phyloP scores from a whole-genome alignment of 2,329 filamentous ascomycete genomes.

The Monosporascus sp. region DNA sequence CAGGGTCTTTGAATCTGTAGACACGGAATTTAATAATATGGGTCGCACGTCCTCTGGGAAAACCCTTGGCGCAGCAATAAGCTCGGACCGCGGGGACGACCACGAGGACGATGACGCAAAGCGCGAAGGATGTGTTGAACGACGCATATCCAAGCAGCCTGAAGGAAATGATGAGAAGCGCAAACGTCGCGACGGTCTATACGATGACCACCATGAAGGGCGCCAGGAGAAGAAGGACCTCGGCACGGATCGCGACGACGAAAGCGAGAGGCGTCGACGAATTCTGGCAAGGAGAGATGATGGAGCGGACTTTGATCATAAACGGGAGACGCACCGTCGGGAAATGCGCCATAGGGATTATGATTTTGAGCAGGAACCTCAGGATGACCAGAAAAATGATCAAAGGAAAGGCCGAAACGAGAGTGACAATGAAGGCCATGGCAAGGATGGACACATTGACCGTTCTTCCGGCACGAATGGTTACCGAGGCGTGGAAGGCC shows the following conservation, averaged over 20 bases:
- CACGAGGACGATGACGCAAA: slow-evolving; percentile 19
- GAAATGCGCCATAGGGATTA: slow-evolving; percentile 23
- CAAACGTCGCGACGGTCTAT: slow-evolving; percentile 19
- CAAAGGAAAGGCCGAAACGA: slow-evolving; percentile 23
- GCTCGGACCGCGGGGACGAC: slow-evolving; percentile 28
- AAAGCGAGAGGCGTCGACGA: slow-evolving; percentile 11
- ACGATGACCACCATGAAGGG: slow-evolving; percentile 24
- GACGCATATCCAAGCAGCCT: slow-evolving; percentile 23
- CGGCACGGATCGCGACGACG: slow-evolving; percentile 11
- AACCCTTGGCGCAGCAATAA: slow-evolving; percentile 39
- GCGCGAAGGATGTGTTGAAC: slow-evolving; percentile 15
- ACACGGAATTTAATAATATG: slow-evolving; percentile 29
- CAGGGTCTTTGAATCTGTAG: slow-evolving; percentile 56
- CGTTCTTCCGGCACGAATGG: slow-evolving; percentile 14
- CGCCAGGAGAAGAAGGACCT: slow-evolving; percentile 14
- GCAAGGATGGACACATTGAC: slow-evolving; percentile 11
- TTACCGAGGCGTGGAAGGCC: slow-evolving; percentile 22
- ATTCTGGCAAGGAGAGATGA: slow-evolving; percentile 12
- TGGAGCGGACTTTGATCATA: slow-evolving; percentile 12
- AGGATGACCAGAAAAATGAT: slow-evolving; percentile 16
- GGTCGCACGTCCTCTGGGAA: slow-evolving; percentile 32
- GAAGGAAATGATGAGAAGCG: slow-evolving; percentile 13
- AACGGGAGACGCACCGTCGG: slow-evolving; percentile 14
- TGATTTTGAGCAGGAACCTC: slow-evolving; percentile 21
- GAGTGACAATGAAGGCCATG: slow-evolving; percentile 15